Percentiles rank a stretch among this genome's conserved stretches.
These are phyloP conservation scores for Aspergillus flavus DNA, from an alignment of 2,329 filamentous ascomycete genomes.

Conservation along the genomic window DNA sequence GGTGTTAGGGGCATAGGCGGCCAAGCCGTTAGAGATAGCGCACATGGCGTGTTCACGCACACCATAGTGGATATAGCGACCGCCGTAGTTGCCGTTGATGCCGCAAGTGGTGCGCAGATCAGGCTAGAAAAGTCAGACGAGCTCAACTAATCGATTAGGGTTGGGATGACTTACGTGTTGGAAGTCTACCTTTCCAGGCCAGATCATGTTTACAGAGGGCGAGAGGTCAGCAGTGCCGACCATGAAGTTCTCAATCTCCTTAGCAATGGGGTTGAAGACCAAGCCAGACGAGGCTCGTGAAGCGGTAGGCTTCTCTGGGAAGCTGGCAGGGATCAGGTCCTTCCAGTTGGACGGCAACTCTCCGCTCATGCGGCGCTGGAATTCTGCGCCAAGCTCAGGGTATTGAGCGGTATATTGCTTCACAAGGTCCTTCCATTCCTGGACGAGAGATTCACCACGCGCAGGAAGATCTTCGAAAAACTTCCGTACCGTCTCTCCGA, in stretches of 20 bases:
- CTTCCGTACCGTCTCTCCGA: constrained; percentile 50
- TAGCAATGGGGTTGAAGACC: constrained; percentile 57
- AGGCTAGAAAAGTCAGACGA: constrained; percentile 1
- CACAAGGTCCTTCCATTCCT: constrained; percentile 54
- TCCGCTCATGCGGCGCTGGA: constrained; percentile 52
- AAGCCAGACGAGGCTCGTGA: constrained; percentile 53
- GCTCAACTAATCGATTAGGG: background rate
- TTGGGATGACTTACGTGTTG: constrained; percentile 44
- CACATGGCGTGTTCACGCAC: constrained; percentile 66
- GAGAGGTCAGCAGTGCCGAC: constrained; percentile 58
- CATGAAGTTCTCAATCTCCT: constrained; percentile 52
- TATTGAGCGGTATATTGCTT: constrained; percentile 46
- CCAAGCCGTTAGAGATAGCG: constrained; percentile 79
- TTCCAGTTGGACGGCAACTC: constrained; percentile 54
- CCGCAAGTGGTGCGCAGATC: constrained; percentile 7
- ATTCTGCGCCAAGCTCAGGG: constrained; percentile 53
- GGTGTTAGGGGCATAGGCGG: constrained; percentile 58
- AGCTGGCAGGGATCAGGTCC: constrained; percentile 51
- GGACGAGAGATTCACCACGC: constrained; percentile 51
- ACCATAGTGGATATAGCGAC: constrained; percentile 59
- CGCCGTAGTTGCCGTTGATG: constrained; percentile 17
- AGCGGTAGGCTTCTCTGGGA: constrained; percentile 55
- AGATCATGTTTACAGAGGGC: constrained; percentile 59
- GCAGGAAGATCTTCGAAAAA: constrained; percentile 56
- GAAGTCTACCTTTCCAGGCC: constrained; percentile 55